Percentiles rank a stretch among this genome's conserved stretches.
phyloP scores from a whole-genome alignment of 2,329 filamentous ascomycete genomes.

The Penicillium expansum region DNA sequence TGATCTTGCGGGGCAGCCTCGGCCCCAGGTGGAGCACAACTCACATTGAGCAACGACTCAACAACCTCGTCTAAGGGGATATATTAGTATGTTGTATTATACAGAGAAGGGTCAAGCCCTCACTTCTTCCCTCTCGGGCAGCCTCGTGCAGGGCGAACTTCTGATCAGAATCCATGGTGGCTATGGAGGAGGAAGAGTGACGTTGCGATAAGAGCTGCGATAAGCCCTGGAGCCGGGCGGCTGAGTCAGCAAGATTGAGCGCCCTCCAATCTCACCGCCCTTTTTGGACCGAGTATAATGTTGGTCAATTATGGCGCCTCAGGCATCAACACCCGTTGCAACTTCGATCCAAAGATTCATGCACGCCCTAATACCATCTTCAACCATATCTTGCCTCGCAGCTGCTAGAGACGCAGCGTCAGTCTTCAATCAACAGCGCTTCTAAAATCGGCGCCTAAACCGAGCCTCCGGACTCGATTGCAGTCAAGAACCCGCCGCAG shows the following conservation, averaged over 20 bases:
- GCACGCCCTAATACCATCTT: constrained; percentile 2
- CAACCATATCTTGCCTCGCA: neutral
- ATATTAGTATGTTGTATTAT: constrained; percentile 22
- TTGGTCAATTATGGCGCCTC: constrained; percentile 11
- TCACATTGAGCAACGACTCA: constrained; percentile 70
- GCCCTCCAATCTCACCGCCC: neutral
- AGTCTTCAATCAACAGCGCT: neutral
- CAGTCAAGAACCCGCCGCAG: constrained; percentile 8
- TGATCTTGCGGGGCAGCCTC: constrained; percentile 28
- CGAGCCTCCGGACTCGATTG: neutral
- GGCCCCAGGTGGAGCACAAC: constrained; percentile 21
- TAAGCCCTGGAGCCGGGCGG: constrained; percentile 14
- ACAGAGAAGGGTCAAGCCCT: constrained; percentile 31
- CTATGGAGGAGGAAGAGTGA: constrained; percentile 12
- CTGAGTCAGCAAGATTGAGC: constrained; percentile 14
- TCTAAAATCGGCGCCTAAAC: neutral
- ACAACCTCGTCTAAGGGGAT: constrained; percentile 59
- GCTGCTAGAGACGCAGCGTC: neutral
- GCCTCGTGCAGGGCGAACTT: constrained; percentile 84
- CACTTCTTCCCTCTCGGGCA: constrained; percentile 79
- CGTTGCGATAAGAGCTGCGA: constrained; percentile 26
- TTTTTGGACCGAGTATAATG: neutral
- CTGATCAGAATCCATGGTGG: constrained; percentile 42
- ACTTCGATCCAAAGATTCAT: constrained; percentile 17
- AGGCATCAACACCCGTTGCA: constrained; percentile 15